Percentiles rank a stretch among this genome's conserved stretches.
phyloP scores from a whole-genome alignment of 2,329 filamentous ascomycete species.

The Beauveria sp. region DNA sequence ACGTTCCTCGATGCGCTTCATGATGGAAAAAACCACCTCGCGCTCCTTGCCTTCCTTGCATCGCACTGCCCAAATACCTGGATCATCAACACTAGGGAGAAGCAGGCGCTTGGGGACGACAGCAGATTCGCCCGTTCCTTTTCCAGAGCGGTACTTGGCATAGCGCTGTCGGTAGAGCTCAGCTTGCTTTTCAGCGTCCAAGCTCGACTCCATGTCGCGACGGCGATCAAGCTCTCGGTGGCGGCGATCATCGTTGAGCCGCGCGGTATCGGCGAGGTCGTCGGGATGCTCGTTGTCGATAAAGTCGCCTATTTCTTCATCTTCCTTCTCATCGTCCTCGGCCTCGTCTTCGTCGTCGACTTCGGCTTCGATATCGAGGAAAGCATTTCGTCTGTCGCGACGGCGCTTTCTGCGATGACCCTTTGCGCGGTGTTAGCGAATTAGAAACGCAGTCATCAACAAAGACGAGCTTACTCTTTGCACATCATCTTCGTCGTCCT shows the following conservation, averaged over 20 bases:
- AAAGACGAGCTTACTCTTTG: slow-evolving; percentile 44
- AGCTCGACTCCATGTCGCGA: slow-evolving; percentile 76
- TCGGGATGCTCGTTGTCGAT: slow-evolving; percentile 87
- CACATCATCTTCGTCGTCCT: slow-evolving; percentile 59
- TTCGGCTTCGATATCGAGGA: slow-evolving; percentile 97
- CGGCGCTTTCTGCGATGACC: slow-evolving; percentile 73
- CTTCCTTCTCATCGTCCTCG: slow-evolving; percentile 83
- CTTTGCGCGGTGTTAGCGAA: slow-evolving; percentile 26
- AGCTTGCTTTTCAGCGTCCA: slow-evolving; percentile 91
- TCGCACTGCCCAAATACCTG: slow-evolving; percentile 88
- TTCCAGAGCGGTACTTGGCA: slow-evolving; percentile 70
- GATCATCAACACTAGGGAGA: slow-evolving; percentile 88
- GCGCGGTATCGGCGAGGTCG: slow-evolving; percentile 73
- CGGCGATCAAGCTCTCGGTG: slow-evolving; percentile 92
- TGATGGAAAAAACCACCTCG: slow-evolving; percentile 80
- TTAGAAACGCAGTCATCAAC: neutral
- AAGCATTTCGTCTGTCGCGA: slow-evolving; percentile 68
- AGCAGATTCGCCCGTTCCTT: slow-evolving; percentile 59
- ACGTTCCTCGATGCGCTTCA: slow-evolving; percentile 80
- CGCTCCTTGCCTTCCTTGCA: slow-evolving; percentile 94
- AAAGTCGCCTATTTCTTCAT: slow-evolving; percentile 74
- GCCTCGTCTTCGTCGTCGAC: slow-evolving; percentile 91
- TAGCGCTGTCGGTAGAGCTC: slow-evolving; percentile 82
- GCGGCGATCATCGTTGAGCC: slow-evolving; percentile 79
- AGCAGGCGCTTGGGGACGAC: slow-evolving; percentile 80